Conservation (phyloP, 331 rosid species). For the Acacia pycnantha region DNA sequence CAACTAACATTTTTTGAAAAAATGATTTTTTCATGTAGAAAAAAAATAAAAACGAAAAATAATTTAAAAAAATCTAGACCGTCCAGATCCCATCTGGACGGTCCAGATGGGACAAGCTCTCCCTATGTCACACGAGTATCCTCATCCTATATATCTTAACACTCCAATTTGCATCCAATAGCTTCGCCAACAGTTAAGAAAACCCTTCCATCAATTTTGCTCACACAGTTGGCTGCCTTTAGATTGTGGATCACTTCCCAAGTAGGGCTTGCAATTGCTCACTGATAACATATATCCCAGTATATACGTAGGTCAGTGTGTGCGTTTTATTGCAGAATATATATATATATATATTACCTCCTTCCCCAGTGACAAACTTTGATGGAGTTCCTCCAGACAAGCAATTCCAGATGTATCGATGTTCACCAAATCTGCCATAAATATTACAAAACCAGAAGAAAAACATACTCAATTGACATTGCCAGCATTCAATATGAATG, state of each 20-base stretch:
- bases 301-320: neutral
- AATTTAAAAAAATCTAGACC: no score
- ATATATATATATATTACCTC: conserved; percentile 29
- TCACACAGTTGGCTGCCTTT: conserved; percentile 55
- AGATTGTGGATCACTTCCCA: conserved; percentile 71
- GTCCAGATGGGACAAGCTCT: no score
- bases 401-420: conserved; percentile 66
- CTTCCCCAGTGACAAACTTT: conserved; percentile 38
- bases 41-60: no score
- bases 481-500: neutral
- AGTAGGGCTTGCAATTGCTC: conserved; percentile 61
- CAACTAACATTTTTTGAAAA: no score
- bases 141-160: neutral
- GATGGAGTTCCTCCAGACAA: conserved; percentile 44
- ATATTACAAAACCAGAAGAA: neutral
- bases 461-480: neutral
- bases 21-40: no score
- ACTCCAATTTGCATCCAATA: conserved; percentile 38
- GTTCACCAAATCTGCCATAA: conserved; percentile 46
- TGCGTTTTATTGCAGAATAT: neutral
- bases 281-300: conserved; percentile 20
- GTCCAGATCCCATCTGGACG: no score
- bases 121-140: neutral
- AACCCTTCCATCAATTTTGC: conserved; percentile 50
- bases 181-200: conserved; percentile 76